Base-by-base conservation (phyloP, 1,139 yeast genomes). In the Blastobotrys elegans region DNA sequence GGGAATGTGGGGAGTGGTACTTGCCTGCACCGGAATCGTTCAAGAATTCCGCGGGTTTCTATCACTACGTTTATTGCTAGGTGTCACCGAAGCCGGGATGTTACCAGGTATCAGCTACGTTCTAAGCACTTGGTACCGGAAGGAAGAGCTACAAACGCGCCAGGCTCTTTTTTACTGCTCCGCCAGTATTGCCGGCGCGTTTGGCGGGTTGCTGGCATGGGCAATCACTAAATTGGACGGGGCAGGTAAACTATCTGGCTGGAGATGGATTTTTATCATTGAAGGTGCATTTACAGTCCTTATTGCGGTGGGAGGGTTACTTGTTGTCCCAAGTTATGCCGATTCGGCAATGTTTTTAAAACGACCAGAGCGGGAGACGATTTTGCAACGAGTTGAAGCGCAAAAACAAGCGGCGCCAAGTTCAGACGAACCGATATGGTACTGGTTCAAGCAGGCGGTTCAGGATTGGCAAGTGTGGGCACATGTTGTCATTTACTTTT, bases 181-280 rank as follows among this genome's bases (percentile, higher is more conserved):
- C 43, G 79, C 87, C 13, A 76, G 83, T 57, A 71, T 84, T 51
- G 84, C 90, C 22, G 89, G 92, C 61, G 95, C 90, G 3, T 84
- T 85, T 65, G 84, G 88, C 48, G 94, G 95, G 50, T 77, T 87
- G 45, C 75, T 86, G 51, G 86, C 86, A 24, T 79, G 76, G 46
- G 82, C 81, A 8, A 46, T 50, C 31, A 80, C 87, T 59, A 76
- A 72, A 48, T 63, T 80, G 52, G 69, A 74, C 53, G 79, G 79
- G 13, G 63, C 56, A 13, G 72, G 70, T 43, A 82, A 82, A 6
- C 56, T 71, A 38, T 62, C 59, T 16, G 71, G 84, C n/a, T 84
- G 90, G 92, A 73, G 79, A 64, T 84, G 87, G 84, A 72, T 84
- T 51, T 84, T 80, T 63, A 75, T 84, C 53, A 75, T 84, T 53